A percentile compares a stretch with the other conserved stretches of the same genome.
Conservation (phyloP, 2,329 filamentous ascomycete genomes). For the Beauveria rudraprayagi region DNA sequence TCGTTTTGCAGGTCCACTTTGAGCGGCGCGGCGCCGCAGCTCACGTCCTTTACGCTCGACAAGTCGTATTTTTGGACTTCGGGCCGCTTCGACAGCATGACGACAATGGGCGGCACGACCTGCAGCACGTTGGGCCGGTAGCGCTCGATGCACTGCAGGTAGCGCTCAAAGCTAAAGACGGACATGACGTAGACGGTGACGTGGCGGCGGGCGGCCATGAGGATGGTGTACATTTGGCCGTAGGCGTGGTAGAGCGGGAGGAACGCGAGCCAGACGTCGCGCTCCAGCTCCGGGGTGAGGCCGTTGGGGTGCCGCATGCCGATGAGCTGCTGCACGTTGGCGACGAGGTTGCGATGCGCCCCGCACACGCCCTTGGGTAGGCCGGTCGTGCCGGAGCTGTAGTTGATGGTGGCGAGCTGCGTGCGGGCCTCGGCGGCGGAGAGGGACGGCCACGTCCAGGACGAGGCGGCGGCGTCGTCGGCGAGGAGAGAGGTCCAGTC, state of each 20-base stretch:
- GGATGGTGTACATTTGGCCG: slow-evolving; percentile 44
- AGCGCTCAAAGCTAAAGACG: slow-evolving; percentile 45
- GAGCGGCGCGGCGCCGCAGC: slow-evolving; percentile 47
- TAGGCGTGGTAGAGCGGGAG: slow-evolving; percentile 60
- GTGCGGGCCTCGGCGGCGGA: slow-evolving; percentile 25
- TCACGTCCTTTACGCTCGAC: slow-evolving; percentile 36
- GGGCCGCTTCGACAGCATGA: slow-evolving; percentile 51
- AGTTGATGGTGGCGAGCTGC: slow-evolving; percentile 39
- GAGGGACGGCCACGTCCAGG: slow-evolving; percentile 35
- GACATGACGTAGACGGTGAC: slow-evolving; percentile 49
- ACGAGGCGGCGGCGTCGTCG: slow-evolving; percentile 21
- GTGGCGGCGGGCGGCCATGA: slow-evolving; percentile 35
- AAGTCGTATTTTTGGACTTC: slow-evolving; percentile 45
- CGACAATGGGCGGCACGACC: slow-evolving; percentile 50
- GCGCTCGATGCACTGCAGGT: slow-evolving; percentile 40
- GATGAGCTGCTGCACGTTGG: slow-evolving; percentile 42
- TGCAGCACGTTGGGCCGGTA: slow-evolving; percentile 46
- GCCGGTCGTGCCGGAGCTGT: slow-evolving; percentile 43
- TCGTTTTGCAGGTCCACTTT: slow-evolving; percentile 34
- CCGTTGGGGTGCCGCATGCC: slow-evolving; percentile 32
- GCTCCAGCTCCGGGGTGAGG: slow-evolving; percentile 26
- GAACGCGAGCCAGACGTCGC: slow-evolving; percentile 46
- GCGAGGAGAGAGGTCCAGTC: slow-evolving; percentile 36
- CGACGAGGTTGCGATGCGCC: slow-evolving; percentile 40
- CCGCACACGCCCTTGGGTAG: slow-evolving; percentile 44